Evolutionary conservation across 441 rosid species (phyloP).

Genomic region (Erodium trifolium): DNA sequence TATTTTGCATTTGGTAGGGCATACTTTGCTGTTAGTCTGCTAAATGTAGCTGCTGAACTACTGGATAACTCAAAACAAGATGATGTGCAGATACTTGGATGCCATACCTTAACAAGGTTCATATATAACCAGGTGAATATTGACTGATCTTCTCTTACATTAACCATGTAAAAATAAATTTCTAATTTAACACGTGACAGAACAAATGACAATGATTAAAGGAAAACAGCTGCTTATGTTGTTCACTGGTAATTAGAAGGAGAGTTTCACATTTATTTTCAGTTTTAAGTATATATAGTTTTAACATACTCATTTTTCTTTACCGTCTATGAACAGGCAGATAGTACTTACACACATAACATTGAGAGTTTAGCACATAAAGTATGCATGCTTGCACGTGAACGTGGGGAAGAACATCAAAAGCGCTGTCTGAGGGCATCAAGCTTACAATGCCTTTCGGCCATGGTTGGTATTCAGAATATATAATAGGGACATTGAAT

Average conservation of each 20-base stretch:
- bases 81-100: conserved; percentile 59
- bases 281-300: background rate
- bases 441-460: conserved; percentile 89
- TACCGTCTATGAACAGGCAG: conserved; percentile 44
- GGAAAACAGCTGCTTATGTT: background rate
- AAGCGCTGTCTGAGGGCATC: conserved; percentile 52
- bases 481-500: background rate
- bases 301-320: conserved; percentile 12
- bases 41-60: conserved; percentile 70
- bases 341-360: conserved; percentile 68
- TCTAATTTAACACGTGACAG: background rate
- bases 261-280: background rate
- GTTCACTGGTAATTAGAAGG: background rate
- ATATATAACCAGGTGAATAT: conserved; percentile 71
- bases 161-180: background rate
- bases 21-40: conserved; percentile 72
- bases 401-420: conserved; percentile 42
- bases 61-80: conserved; percentile 75
- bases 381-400: conserved; percentile 65
- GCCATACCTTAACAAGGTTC: conserved; percentile 80
- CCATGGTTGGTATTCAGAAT: conserved; percentile 44
- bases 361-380: conserved; percentile 64
- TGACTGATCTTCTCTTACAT: background rate
- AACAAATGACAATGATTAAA: background rate
- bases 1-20: conserved; percentile 44